Conservation (phyloP, 768 basidiomycete genomes). For the Boletus rubescentipes region DNA sequence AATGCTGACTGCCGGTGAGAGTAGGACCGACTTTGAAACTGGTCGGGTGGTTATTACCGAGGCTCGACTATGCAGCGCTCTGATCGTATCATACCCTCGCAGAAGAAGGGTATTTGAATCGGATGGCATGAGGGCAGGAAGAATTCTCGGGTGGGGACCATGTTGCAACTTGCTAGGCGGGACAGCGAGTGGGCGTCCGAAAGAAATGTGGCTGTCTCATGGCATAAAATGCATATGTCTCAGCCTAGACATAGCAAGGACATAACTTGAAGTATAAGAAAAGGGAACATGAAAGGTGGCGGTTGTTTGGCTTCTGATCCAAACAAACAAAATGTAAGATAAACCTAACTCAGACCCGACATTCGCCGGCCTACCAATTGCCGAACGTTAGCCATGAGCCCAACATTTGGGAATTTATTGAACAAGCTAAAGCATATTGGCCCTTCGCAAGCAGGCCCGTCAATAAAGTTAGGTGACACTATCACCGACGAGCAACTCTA, state of each 20-base stretch:
- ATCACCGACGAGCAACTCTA: slow-evolving; percentile 34
- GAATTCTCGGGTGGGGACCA: background rate
- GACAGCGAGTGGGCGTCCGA: background rate
- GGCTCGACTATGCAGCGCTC: background rate
- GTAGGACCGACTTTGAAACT: slow-evolving; percentile 9
- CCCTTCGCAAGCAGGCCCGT: background rate
- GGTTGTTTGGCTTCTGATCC: slow-evolving; percentile 14
- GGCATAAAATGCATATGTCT: no score
- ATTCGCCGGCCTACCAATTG: no score
- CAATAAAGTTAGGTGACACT: slow-evolving; percentile 5
- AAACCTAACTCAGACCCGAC: background rate
- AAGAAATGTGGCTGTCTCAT: no score
- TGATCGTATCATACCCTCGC: slow-evolving; percentile 6
- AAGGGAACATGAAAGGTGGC: no score
- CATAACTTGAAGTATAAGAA: no score
- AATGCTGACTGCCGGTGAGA: background rate
- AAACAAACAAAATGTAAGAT: slow-evolving; percentile 17
- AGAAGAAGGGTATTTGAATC: background rate
- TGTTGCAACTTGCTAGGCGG: background rate
- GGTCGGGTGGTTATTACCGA: background rate
- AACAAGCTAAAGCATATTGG: slow-evolving; percentile 14
- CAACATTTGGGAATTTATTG: slow-evolving; percentile 12
- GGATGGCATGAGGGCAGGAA: background rate
- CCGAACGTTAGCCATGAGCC: no score
- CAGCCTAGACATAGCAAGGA: no score